phyloP scores from a whole-genome alignment of 2,329 filamentous ascomycete species.

The Fusarium irregulare region DNA sequence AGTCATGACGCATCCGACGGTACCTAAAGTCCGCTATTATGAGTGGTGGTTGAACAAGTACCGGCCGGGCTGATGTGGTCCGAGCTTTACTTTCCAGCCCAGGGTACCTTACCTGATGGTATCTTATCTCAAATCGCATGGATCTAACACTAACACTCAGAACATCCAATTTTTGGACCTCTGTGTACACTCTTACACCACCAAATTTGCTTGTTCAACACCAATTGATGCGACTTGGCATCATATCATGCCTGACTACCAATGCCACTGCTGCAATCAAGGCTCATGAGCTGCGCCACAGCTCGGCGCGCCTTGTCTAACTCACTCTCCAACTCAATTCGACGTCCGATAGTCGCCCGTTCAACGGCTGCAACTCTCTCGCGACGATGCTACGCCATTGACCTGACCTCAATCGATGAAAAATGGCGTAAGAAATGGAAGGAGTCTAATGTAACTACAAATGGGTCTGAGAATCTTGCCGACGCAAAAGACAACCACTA shows the following conservation, averaged over 20 bases:
- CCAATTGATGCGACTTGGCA: conserved; percentile 31
- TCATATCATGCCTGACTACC: conserved; percentile 46
- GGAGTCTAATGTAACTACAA: conserved; percentile 6
- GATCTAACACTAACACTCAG: neutral
- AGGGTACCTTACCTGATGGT: neutral
- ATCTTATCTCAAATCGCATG: neutral
- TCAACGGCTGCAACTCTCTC: conserved; percentile 18
- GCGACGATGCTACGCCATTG: conserved; percentile 56
- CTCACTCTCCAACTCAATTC: conserved; percentile 19
- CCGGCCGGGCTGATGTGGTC: conserved; percentile 23
- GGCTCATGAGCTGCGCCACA: conserved; percentile 43
- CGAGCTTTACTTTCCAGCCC: conserved; percentile 36
- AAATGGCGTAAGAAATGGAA: conserved; percentile 66
- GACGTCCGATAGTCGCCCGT: conserved; percentile 22
- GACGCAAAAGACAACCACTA: conserved; percentile 63
- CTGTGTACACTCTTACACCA: neutral
- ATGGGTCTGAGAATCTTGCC: conserved; percentile 25
- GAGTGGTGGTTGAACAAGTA: conserved; percentile 38
- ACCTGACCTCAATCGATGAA: conserved; percentile 58
- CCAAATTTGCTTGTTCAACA: neutral
- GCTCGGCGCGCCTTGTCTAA: conserved; percentile 31
- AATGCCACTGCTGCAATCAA: conserved; percentile 49
- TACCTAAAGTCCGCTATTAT: conserved; percentile 33
- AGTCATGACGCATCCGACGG: conserved; percentile 38
- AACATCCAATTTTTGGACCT: conserved; percentile 1